Base-by-base conservation (phyloP, 768 basidiomycete genomes). In the Lyophyllum atratum region DNA sequence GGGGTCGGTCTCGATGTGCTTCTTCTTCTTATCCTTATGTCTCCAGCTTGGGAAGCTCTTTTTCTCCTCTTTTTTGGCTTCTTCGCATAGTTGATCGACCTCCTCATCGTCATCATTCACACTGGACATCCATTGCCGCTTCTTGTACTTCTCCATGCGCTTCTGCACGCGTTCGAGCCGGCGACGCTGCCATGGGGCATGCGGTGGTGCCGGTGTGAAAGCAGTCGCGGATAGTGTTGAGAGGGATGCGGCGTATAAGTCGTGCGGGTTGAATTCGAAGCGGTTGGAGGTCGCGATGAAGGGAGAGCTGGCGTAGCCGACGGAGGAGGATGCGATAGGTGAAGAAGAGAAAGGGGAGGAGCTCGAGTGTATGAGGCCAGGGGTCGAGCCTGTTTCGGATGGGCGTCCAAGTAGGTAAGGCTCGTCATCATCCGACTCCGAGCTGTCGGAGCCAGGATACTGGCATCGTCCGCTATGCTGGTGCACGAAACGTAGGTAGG, bases 101-200 rank as follows among this genome's bases (percentile, higher is more conserved):
- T 52, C 62, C 40, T 65, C 67, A 26, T 65, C 68, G 12, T 61
- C 56, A 11, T 73, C 74, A 49, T 75, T 73, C 44, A 64, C 58
- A 26, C 49, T 66, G 29, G 67, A 69, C 61, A 73, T 62, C 68
- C 69, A 73, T 33, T 60, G 66, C 40, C 62, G 65, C 58, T 64
- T 72, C 64, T 72, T 75, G 61, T 66, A 66, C 63, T 63, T 72
- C 49, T 69, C 64, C 60, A 74, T 70, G 52, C 74, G 70, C 66
- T 64, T 63, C 58, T 64, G 64, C 7, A 71, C 49, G 40, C 69
- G 68, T 34, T 66, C 65, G 19, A 76, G 61, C 22, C 76, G 69
- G 49, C 74, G 72, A 39, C 68, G 70, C 54, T 75, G 70, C 44
- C 65, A 66, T 22, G 50, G 44, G 5, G 70, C 69, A 40, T 68